Evolutionary conservation across 805 yeast species (phyloP).

Genomic region (Starmerella ratchasimensis): DNA sequence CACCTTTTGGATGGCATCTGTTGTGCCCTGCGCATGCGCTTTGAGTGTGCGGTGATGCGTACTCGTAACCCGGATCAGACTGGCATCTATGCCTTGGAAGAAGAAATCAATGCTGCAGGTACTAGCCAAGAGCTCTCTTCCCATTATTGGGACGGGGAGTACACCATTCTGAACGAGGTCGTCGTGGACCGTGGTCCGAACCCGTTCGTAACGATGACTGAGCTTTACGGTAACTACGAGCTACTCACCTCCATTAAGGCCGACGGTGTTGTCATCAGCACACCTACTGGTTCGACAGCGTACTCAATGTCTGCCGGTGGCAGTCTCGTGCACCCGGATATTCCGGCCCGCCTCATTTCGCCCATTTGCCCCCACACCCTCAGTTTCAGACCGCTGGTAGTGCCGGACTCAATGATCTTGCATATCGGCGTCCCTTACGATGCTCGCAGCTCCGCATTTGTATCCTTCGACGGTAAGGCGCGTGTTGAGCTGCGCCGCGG

Average conservation of each 20-base stretch:
- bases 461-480: slow-evolving; percentile 86
- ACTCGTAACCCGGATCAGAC: slow-evolving; percentile 19
- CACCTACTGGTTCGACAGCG: slow-evolving; percentile 95
- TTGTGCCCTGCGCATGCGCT: slow-evolving; percentile 72
- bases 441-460: slow-evolving; percentile 89
- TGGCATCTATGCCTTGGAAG: slow-evolving; percentile 26
- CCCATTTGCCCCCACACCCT: slow-evolving; percentile 95
- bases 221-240: slow-evolving; percentile 76
- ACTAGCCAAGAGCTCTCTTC: slow-evolving; percentile 12
- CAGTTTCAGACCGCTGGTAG: slow-evolving; percentile 78
- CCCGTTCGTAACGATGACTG: slow-evolving; percentile 81
- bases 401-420: slow-evolving; percentile 85
- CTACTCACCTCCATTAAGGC: slow-evolving; percentile 83
- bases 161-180: slow-evolving; percentile 73
- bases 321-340: slow-evolving; percentile 84
- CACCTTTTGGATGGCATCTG: slow-evolving; percentile 60
- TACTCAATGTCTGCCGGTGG: slow-evolving; percentile 94
- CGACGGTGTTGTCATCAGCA: slow-evolving; percentile 81
- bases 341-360: slow-evolving; percentile 80
- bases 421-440: slow-evolving; percentile 69
- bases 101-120: slow-evolving; percentile 34
- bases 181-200: slow-evolving; percentile 91
- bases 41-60: slow-evolving; percentile 56
- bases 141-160: slow-evolving; percentile 25
- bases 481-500: slow-evolving; percentile 72